A percentile compares a stretch with the other conserved stretches of the same genome.
Evolutionary conservation across 306 rosid species (phyloP).

Genomic region (Phaseolus lunatus): DNA sequence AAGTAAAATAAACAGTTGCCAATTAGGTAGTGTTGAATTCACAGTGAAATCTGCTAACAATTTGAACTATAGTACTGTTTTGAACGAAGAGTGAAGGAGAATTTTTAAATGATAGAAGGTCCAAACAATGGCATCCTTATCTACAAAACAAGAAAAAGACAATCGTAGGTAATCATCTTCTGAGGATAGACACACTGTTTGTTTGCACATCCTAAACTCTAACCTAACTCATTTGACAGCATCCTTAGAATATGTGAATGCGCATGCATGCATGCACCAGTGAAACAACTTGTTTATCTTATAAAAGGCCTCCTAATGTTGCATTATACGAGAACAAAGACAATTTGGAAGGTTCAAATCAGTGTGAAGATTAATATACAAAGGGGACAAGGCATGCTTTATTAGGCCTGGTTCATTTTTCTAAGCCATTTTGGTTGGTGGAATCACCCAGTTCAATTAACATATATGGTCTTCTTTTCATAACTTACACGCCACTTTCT

Average conservation of each 20-base stretch:
- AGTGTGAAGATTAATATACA: not conserved
- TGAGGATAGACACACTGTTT: not conserved
- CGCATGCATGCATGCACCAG: not conserved
- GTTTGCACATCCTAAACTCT: constrained; percentile 14
- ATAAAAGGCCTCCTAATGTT: not conserved
- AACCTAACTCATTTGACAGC: not conserved
- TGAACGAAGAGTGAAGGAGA: not conserved
- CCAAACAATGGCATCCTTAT: constrained; percentile 19
- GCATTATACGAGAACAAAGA: too few species aligned
- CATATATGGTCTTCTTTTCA: not conserved
- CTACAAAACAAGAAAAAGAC: constrained; percentile 3
- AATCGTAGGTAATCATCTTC: not conserved
- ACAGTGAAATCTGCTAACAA: not conserved
- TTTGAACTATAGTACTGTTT: not conserved
- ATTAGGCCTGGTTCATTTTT: not conserved
- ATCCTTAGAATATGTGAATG: not conserved
- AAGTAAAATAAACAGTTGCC: not conserved
- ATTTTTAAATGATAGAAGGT: constrained; percentile 16
- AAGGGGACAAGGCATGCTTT: not conserved
- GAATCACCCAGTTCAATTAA: not conserved
- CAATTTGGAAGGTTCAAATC: too few species aligned
- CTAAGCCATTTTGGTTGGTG: not conserved
- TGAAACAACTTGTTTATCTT: constrained; percentile 9
- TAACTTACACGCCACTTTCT: not conserved
- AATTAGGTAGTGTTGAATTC: not conserved